phyloP scores from a whole-genome alignment of 192 early-diverging fungal genomes.

The Coemansia sp. region DNA sequence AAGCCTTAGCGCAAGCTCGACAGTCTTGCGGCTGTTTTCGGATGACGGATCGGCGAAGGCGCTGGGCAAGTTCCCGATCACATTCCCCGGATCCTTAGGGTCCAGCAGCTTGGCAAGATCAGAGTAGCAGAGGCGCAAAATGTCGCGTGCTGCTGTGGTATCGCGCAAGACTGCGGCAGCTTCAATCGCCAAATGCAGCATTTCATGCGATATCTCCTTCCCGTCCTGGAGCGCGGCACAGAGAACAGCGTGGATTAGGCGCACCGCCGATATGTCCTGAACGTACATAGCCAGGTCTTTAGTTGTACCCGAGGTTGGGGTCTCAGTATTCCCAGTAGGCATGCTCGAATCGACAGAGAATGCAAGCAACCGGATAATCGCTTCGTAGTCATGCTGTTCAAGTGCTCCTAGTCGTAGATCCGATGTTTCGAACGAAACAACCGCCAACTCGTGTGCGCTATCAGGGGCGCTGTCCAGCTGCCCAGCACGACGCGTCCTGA shows the following conservation, averaged over 20 bases:
- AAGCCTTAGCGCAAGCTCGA: constrained; percentile 20
- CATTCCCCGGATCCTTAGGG: not conserved
- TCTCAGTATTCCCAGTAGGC: constrained; percentile 23
- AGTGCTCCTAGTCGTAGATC: not conserved
- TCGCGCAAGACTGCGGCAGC: constrained; percentile 17
- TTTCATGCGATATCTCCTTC: not conserved
- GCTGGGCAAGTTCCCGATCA: not conserved
- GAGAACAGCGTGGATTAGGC: constrained; percentile 30
- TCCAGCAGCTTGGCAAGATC: constrained; percentile 35
- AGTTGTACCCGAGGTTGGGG: not conserved
- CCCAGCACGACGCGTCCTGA: not conserved
- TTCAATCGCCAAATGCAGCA: constrained; percentile 21
- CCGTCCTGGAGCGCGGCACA: constrained; percentile 28
- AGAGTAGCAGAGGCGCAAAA: constrained; percentile 20
- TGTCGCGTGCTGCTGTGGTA: constrained; percentile 34
- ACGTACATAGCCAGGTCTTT: constrained; percentile 21
- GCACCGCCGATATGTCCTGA: constrained; percentile 9
- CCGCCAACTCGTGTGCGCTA: not conserved
- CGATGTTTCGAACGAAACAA: not conserved
- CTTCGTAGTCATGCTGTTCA: constrained; percentile 19
- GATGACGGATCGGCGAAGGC: constrained; percentile 10
- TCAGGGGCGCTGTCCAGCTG: not conserved
- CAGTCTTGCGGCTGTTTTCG: not conserved
- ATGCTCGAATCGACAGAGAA: constrained; percentile 4
- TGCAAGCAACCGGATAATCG: constrained; percentile 10